These are phyloP conservation scores for Syzygium aromaticum DNA, from an alignment of 345 rosid genomes.

Conservation along the genomic window DNA sequence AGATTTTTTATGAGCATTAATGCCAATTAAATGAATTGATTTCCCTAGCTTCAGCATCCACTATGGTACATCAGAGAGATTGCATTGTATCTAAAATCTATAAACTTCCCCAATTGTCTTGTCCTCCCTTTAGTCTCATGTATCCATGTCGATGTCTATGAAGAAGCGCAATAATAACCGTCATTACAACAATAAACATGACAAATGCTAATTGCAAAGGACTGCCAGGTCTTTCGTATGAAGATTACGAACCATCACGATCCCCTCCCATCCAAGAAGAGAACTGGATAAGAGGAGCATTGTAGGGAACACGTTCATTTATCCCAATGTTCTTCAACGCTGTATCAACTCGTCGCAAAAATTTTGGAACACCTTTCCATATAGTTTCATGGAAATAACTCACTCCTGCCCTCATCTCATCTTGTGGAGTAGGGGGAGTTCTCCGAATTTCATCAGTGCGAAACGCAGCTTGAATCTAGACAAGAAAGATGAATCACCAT, in stretches of 20 bases:
- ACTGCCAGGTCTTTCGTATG: background rate
- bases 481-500: background rate
- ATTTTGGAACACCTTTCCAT: constrained; percentile 98
- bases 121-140: background rate
- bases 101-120: background rate
- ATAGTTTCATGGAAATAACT: constrained; percentile 99
- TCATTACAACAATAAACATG: background rate
- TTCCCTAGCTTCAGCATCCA: background rate
- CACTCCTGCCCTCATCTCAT: constrained; percentile 99
- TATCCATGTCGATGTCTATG: background rate
- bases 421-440: constrained; percentile 97
- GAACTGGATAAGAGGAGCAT: constrained; percentile 95
- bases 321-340: constrained; percentile 93
- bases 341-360: constrained; percentile 94
- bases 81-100: background rate
- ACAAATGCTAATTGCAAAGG: background rate
- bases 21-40: background rate
- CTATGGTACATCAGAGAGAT: background rate
- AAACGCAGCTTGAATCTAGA: constrained; percentile 97
- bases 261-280: constrained; percentile 99
- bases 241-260: constrained; percentile 66
- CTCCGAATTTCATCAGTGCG: constrained; percentile 96
- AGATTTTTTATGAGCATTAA: background rate
- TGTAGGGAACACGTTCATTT: constrained; percentile 88
- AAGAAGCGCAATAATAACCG: background rate